Percentiles rank a stretch among this genome's conserved stretches.
phyloP scores from a whole-genome alignment of 257 asterid species.

The Ligustrum vulgare region DNA sequence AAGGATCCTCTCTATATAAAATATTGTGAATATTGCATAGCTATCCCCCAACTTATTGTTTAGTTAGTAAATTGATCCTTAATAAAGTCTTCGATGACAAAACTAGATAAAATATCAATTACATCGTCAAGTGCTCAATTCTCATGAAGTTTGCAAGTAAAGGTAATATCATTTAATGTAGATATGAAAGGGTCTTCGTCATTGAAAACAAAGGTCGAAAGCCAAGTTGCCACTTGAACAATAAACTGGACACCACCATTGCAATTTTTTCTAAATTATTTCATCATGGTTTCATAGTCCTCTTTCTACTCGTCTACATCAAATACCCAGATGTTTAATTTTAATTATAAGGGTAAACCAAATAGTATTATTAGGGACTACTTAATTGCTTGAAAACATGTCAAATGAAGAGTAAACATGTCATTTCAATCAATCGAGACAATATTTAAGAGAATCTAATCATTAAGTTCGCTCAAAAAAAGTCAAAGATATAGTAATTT shows the following conservation, averaged over 20 bases:
- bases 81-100: too few species aligned
- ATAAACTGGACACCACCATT: neutral
- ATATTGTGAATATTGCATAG: neutral
- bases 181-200: neutral
- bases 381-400: neutral
- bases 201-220: neutral
- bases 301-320: slow-evolving; percentile 16
- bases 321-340: slow-evolving; percentile 24
- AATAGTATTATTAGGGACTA: neutral
- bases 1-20: neutral
- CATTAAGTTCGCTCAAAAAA: too few species aligned
- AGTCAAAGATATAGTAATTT: too few species aligned
- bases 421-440: neutral
- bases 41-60: neutral
- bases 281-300: neutral
- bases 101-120: too few species aligned
- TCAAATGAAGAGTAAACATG: neutral
- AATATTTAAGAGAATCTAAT: neutral
- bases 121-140: too few species aligned
- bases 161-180: neutral
- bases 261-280: neutral
- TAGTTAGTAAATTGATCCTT: neutral
- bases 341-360: neutral
- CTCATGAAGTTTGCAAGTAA: neutral
- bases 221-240: neutral